phyloP scores from a whole-genome alignment of 1,139 yeast genomes.

The Geotrichum klebahnii region DNA sequence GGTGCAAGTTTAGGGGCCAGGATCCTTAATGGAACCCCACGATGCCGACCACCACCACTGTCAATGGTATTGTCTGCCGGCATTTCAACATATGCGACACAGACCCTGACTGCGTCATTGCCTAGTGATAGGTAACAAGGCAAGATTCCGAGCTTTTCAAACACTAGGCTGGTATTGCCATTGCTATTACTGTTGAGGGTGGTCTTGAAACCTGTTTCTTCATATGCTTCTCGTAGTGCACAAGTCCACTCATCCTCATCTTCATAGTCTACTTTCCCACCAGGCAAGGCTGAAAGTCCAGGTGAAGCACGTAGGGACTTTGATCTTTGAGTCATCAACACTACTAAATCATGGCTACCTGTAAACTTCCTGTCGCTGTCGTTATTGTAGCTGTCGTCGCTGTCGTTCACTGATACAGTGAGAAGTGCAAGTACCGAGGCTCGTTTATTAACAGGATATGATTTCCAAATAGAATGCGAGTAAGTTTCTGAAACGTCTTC shows the following conservation, averaged over 20 bases:
- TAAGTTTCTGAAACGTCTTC: constrained; percentile 1
- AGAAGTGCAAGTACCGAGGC: constrained; percentile 61
- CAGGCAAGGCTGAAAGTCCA: constrained; percentile 87
- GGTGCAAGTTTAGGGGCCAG: constrained; percentile 27
- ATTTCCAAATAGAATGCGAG: constrained; percentile 45
- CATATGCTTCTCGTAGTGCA: constrained; percentile 74
- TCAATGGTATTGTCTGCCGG: neutral
- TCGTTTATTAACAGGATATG: constrained; percentile 51
- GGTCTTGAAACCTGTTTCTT: constrained; percentile 69
- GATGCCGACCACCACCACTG: neutral
- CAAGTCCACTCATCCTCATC: constrained; percentile 66
- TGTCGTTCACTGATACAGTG: neutral
- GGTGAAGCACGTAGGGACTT: constrained; percentile 64
- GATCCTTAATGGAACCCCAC: constrained; percentile 19
- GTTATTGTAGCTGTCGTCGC: constrained; percentile 66
- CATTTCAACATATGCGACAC: constrained; percentile 57
- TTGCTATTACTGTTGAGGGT: constrained; percentile 29
- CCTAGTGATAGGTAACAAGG: constrained; percentile 76
- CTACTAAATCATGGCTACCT: constrained; percentile 65
- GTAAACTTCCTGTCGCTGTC: too few relatives aligned
- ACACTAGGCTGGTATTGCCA: too few relatives aligned
- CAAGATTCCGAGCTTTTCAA: constrained; percentile 52
- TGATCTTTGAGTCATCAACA: constrained; percentile 69
- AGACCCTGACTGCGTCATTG: constrained; percentile 71
- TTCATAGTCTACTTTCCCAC: constrained; percentile 61